Evolutionary conservation across 225 moss, liverwort and hornwort species (phyloP).

Genomic region (Pleurozium schreberi): DNA sequence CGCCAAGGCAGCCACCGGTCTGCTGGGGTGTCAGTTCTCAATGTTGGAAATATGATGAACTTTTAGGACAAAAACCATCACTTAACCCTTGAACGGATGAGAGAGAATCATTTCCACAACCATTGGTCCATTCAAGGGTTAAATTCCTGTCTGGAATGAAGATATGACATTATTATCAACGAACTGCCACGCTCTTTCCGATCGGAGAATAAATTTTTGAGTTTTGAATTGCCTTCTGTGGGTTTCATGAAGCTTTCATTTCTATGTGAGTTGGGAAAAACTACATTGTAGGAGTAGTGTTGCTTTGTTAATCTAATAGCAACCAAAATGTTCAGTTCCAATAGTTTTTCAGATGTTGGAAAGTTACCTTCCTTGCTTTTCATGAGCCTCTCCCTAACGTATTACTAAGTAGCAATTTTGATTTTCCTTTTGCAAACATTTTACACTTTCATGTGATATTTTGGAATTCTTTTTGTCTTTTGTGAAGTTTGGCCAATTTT

Average conservation of each 20-base stretch:
- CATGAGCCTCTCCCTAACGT: background rate
- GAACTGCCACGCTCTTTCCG: background rate
- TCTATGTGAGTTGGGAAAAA: background rate
- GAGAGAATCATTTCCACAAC: too few relatives aligned
- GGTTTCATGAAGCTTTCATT: background rate
- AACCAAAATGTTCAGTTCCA: background rate
- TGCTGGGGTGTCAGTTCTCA: too few relatives aligned
- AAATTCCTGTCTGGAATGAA: background rate
- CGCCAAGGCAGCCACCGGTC: too few relatives aligned
- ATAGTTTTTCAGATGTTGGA: background rate
- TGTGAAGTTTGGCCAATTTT: background rate
- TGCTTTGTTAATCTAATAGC: background rate
- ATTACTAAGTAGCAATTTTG: accelerated
- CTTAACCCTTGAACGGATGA: too few relatives aligned
- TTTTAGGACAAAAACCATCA: too few relatives aligned
- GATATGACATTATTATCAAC: background rate
- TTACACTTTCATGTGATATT: accelerated
- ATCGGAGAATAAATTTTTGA: background rate
- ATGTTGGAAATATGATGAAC: too few relatives aligned
- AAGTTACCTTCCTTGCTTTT: background rate
- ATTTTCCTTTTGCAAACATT: background rate
- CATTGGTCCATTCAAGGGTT: too few relatives aligned
- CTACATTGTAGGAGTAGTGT: background rate
- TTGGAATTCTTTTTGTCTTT: accelerated
- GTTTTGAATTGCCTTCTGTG: background rate